phyloP scores from a whole-genome alignment of 306 rosid genomes.

The Cicer judaicum region DNA sequence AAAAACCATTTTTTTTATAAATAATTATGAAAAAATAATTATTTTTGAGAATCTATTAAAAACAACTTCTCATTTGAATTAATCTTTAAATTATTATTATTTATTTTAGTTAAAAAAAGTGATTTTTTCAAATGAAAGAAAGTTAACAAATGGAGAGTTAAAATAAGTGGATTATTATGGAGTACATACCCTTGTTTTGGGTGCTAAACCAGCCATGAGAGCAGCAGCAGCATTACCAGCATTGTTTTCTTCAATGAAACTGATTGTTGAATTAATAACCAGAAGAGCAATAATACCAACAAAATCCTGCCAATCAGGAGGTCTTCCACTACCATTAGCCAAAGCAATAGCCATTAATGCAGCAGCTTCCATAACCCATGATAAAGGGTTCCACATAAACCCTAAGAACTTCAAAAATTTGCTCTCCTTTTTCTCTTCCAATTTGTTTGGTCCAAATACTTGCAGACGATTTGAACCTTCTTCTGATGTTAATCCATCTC shows the following conservation, averaged over 20 bases:
- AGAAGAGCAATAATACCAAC: slow-evolving; percentile 79
- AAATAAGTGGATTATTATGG: no score
- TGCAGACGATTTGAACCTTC: slow-evolving; percentile 90
- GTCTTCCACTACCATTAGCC: slow-evolving; percentile 85
- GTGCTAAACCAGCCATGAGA: slow-evolving; percentile 99
- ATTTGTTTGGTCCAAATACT: slow-evolving; percentile 96
- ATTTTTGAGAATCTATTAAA: no score
- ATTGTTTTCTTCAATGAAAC: slow-evolving; percentile 93
- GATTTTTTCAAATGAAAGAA: no score
- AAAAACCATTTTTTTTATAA: no score
- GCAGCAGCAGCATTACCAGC: slow-evolving; percentile 99
- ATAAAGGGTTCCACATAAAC: slow-evolving; percentile 98
- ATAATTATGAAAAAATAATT: no score
- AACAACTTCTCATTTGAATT: no score
- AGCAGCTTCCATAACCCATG: slow-evolving; percentile 99
- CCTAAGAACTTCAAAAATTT: slow-evolving; percentile 88
- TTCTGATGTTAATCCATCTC: slow-evolving; percentile 73
- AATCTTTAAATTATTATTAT: no score
- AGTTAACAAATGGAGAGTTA: no score
- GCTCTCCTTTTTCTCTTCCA: slow-evolving; percentile 99
- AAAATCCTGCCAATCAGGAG: slow-evolving; percentile 99
- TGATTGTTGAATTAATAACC: slow-evolving; percentile 92
- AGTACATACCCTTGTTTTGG: slow-evolving; percentile 80
- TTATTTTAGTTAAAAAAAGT: no score
- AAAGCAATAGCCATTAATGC: slow-evolving; percentile 95